Base-by-base conservation (phyloP, 1,139 yeast genomes). In the Diutina pseudorugosa region DNA sequence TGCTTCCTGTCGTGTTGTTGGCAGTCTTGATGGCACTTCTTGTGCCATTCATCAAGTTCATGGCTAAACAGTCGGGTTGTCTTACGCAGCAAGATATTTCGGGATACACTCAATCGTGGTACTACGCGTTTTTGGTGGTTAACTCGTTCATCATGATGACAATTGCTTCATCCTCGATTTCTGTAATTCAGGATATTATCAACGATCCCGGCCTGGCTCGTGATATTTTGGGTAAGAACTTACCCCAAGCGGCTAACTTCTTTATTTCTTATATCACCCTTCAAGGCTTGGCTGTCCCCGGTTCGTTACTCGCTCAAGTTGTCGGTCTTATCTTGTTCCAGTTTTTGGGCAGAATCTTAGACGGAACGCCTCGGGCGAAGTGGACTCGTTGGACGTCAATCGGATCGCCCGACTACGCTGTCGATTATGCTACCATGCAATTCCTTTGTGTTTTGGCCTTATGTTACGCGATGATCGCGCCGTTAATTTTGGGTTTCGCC, bases 101-200 rank as follows among this genome's bases (percentile, higher is more conserved):
- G 62, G 73, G 77, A 55, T 87, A 79, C 67, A 88, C 95, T 58
- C 98, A 93, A 67, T 76, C 83, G 25, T 85, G 95, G 76, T 93
- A 73, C 67, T 93, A 78, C 69, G 95, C 90, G 2, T 91, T 91
- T 79, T 93, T 86, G 68, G 91, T 89, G 52, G 82, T 91, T 50
- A 90, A 91, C 65, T 88, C 75, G 18, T 91, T 91, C 68, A 67
- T 91, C 57, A 90, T 90, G 52, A 77, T 88, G 52, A 88, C 97
- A 1, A 66, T 88, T 55, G 75, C 95, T 20, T 87, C 96, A 12
- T 81, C 96, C 50, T 76, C 77, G 45, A 87, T 95, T 14, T 73
- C 95, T 12, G 75, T 93, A 2, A 83, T 84, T 3, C 79, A 81
- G 7, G 68, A 75, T 14, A 77, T 81, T 55, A 79, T 83, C 52